A percentile compares a stretch with the other conserved stretches of the same genome.
phyloP scores from a whole-genome alignment of 495 filamentous ascomycete species.

The Penicillium odoratum region DNA sequence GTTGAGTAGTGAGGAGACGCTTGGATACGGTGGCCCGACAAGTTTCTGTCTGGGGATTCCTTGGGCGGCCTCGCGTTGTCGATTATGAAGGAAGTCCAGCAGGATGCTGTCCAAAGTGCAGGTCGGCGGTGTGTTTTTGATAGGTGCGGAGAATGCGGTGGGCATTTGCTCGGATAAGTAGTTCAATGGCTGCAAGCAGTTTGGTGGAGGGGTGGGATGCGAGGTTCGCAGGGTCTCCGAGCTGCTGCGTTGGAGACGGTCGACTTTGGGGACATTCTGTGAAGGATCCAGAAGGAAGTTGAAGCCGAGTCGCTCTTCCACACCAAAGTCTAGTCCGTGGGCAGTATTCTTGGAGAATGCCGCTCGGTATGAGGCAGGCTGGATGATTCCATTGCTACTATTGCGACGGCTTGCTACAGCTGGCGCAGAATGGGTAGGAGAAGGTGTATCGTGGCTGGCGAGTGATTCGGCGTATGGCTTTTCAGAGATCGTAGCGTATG shows the following conservation, averaged over 20 bases:
- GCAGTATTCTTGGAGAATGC: constrained; percentile 49
- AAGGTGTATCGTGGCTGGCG: constrained; percentile 37
- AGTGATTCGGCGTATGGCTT: constrained; percentile 33
- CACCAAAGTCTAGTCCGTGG: constrained; percentile 58
- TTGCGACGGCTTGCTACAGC: constrained; percentile 29
- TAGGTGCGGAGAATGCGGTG: constrained; percentile 47
- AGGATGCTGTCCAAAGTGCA: constrained; percentile 74
- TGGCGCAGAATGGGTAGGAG: constrained; percentile 38
- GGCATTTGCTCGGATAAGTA: constrained; percentile 24
- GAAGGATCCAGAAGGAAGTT: constrained; percentile 63
- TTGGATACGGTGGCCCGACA: constrained; percentile 72
- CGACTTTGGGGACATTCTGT: constrained; percentile 44
- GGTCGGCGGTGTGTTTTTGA: constrained; percentile 61
- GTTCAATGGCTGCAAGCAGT: constrained; percentile 28
- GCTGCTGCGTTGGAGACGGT: constrained; percentile 33
- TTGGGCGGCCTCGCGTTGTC: constrained; percentile 61
- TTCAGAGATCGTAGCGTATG: constrained; percentile 18
- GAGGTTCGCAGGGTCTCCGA: constrained; percentile 29
- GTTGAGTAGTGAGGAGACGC: constrained; percentile 70
- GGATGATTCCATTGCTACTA: constrained; percentile 24
- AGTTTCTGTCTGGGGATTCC: constrained; percentile 60
- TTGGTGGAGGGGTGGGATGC: constrained; percentile 26
- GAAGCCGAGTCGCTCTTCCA: constrained; percentile 62
- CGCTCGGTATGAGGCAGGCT: constrained; percentile 29
- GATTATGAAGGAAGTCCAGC: constrained; percentile 71